A percentile compares a stretch with the other conserved stretches of the same genome.
Evolutionary conservation across 2,329 filamentous ascomycete genomes (phyloP).

Genomic region (Fusarium anguioides): DNA sequence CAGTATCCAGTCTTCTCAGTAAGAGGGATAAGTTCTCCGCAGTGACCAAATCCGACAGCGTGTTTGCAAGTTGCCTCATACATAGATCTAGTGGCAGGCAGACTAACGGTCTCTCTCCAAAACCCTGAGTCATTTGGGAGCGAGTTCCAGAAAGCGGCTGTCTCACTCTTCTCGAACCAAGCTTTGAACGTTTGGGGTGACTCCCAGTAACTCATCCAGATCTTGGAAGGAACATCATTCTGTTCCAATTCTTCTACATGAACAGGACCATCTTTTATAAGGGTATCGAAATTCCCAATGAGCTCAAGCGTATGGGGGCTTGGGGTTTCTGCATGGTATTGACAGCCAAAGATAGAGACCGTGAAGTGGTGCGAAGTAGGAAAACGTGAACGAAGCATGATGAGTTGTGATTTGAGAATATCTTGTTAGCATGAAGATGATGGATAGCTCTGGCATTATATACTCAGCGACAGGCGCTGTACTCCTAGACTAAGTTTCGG

Average conservation of each 20-base stretch:
- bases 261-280: background rate
- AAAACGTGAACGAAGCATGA: background rate
- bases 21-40: background rate
- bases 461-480: no score
- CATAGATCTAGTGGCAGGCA: background rate
- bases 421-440: no score
- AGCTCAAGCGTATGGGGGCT: background rate
- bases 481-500: no score
- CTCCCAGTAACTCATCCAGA: constrained; percentile 1
- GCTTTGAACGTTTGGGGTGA: background rate
- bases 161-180: background rate
- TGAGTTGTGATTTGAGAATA: no score
- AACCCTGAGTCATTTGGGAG: background rate
- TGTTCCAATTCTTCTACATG: background rate
- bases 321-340: background rate
- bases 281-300: background rate
- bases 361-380: background rate
- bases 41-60: background rate
- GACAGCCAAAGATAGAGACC: background rate
- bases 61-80: background rate
- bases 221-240: background rate
- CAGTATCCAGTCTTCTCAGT: constrained; percentile 5
- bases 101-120: background rate
- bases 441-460: no score
- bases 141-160: background rate